Evolutionary conservation across 2,329 filamentous ascomycete species (phyloP).

Genomic region (Venturia effusa): DNA sequence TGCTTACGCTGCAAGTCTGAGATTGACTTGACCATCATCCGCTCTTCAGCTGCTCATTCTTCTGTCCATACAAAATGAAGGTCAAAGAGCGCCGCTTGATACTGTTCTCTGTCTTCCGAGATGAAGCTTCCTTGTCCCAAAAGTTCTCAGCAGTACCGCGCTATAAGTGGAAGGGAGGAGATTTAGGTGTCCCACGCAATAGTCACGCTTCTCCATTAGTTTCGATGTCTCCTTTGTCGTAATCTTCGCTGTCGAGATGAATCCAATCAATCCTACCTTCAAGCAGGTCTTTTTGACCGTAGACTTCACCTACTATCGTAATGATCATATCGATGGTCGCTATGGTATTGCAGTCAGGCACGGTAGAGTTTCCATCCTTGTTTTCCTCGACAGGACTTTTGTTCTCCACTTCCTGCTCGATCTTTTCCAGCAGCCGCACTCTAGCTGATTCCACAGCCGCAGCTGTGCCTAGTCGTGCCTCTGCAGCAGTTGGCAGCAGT

Average conservation of each 20-base stretch:
- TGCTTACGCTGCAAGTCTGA: not conserved
- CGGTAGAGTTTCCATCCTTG: slow-evolving; percentile 15
- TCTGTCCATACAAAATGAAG: not conserved
- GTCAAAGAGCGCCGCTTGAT: not conserved
- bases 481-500: not conserved
- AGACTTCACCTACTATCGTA: slow-evolving; percentile 76
- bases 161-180: not conserved
- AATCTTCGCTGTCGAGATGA: not conserved
- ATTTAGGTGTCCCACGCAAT: not conserved
- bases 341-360: slow-evolving; percentile 12
- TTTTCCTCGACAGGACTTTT: slow-evolving; percentile 15
- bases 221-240: not conserved
- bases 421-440: not conserved
- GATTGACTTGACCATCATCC: not conserved
- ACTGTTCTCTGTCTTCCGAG: not conserved
- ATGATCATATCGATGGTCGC: slow-evolving; percentile 89
- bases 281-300: slow-evolving; percentile 78
- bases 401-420: not conserved
- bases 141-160: not conserved
- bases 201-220: not conserved
- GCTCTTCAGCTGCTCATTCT: not conserved
- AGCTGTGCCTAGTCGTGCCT: not conserved
- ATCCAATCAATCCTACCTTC: slow-evolving; percentile 5
- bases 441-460: not conserved
- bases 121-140: not conserved